Evolutionary conservation across 306 rosid species (phyloP).

Genomic region (Rubus parviflorus): DNA sequence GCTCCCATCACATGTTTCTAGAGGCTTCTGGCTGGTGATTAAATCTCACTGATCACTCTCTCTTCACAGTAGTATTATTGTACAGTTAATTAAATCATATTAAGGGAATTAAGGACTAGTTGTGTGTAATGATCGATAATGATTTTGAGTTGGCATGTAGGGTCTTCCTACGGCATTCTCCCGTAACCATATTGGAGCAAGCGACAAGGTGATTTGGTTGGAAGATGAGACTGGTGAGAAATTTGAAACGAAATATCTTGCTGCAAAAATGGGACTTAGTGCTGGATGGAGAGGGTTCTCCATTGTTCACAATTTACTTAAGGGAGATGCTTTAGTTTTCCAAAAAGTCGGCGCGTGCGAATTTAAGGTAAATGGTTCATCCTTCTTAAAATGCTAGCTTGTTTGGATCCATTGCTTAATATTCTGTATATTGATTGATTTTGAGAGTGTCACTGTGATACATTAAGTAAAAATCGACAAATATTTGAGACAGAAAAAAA

Average conservation of each 20-base stretch:
- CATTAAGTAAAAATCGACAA: not conserved
- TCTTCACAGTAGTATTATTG: not conserved
- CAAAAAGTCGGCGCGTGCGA: conserved; percentile 33
- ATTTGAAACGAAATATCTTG: conserved; percentile 36
- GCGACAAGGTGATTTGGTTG: conserved; percentile 29
- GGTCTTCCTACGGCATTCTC: conserved; percentile 42
- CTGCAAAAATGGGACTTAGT: conserved; percentile 37
- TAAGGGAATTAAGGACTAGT: not conserved
- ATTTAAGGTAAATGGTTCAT: conserved; percentile 44
- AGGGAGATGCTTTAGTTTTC: conserved; percentile 42
- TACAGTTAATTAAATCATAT: not conserved
- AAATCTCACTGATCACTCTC: conserved; percentile 9
- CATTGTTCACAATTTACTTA: conserved; percentile 29
- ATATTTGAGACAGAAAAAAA: no score
- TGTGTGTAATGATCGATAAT: not conserved
- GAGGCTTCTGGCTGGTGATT: conserved; percentile 53
- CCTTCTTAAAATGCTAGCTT: not conserved
- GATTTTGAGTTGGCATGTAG: conserved; percentile 29
- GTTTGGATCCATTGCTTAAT: not conserved
- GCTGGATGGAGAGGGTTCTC: conserved; percentile 60
- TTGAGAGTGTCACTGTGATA: not conserved
- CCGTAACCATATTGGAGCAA: conserved; percentile 33
- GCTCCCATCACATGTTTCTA: conserved; percentile 46
- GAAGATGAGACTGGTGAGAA: conserved; percentile 43
- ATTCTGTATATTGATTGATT: not conserved